These are phyloP conservation scores for Yamadazyma sp. DNA, from an alignment of 805 yeast species.

Conservation along the genomic window DNA sequence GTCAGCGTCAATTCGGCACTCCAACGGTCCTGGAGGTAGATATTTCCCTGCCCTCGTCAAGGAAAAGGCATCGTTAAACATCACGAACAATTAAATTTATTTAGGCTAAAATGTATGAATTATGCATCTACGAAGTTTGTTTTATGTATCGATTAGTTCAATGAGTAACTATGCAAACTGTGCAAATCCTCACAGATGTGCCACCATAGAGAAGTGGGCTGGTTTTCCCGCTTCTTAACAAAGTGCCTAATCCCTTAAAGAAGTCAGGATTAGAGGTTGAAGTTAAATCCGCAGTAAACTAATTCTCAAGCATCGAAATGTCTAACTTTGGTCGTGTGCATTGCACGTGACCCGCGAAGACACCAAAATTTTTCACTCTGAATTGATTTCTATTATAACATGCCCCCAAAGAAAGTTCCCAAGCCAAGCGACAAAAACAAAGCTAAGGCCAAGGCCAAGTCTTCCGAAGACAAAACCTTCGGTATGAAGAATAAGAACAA, in stretches of 20 bases:
- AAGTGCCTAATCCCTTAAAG: too few species aligned
- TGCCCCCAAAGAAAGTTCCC: slow-evolving; percentile 77
- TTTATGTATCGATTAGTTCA: too few species aligned
- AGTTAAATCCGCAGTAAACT: too few species aligned
- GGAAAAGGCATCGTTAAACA: slow-evolving; percentile 2
- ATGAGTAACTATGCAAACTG: too few species aligned
- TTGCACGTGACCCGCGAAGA: slow-evolving; percentile 6
- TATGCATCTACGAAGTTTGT: too few species aligned
- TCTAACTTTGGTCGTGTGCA: slow-evolving; percentile 3
- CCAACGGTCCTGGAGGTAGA: slow-evolving; percentile 17
- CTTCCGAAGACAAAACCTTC: slow-evolving; percentile 84
- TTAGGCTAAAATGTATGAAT: too few species aligned
- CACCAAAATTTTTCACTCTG: slow-evolving; percentile 9
- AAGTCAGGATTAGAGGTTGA: background rate
- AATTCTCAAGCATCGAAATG: background rate
- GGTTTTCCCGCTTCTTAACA: too few species aligned
- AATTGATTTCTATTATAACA: slow-evolving; percentile 23
- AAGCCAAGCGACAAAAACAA: slow-evolving; percentile 59
- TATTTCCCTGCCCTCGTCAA: slow-evolving; percentile 10
- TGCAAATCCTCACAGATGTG: too few species aligned
- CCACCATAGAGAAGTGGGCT: too few species aligned
- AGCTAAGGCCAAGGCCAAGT: slow-evolving; percentile 60
- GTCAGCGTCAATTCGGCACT: slow-evolving; percentile 5
- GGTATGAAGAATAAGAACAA: slow-evolving; percentile 96
- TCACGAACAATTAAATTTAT: too few species aligned